These are phyloP conservation scores for Orobanche coerulescens DNA, from an alignment of 257 asterid species.

Conservation along the genomic window DNA sequence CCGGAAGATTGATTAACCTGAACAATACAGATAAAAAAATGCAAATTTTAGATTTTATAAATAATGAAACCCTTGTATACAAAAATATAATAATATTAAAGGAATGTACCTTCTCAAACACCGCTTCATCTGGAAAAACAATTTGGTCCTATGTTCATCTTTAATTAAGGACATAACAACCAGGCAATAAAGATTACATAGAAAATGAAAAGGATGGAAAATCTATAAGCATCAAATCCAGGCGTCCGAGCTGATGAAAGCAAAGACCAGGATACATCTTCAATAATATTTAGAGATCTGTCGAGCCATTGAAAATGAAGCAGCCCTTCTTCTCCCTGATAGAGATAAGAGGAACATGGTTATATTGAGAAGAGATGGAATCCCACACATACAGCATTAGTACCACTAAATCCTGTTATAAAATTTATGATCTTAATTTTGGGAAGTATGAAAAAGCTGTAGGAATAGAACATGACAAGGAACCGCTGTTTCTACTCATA, in stretches of 20 bases:
- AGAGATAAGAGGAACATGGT: constrained; percentile 18
- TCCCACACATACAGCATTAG: background rate
- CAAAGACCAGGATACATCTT: constrained; percentile 73
- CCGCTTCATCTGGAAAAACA: constrained; percentile 83
- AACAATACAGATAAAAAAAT: constrained; percentile 20
- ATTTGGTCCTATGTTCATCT: constrained; percentile 70
- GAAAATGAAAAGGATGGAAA: constrained; percentile 3
- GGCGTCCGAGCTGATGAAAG: constrained; percentile 3
- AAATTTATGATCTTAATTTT: background rate
- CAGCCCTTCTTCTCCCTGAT: constrained; percentile 86
- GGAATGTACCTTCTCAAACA: constrained; percentile 64
- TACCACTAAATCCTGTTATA: constrained; percentile 8
- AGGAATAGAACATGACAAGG: constrained; percentile 7
- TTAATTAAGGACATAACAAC: constrained; percentile 42
- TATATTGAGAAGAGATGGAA: background rate
- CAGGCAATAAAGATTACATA: constrained; percentile 9
- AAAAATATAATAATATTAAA: constrained; percentile 10
- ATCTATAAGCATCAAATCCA: constrained; percentile 8
- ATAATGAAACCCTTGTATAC: background rate
- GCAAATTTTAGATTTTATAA: background rate
- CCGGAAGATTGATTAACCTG: constrained; percentile 89
- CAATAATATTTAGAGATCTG: constrained; percentile 51
- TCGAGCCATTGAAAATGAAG: constrained; percentile 90
- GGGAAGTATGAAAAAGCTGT: background rate
- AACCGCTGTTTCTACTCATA: constrained; percentile 24